Evolutionary conservation across 2,329 filamentous ascomycete species (phyloP), one percentile per base, ranked within the genome.

Genomic region (Apiospora phragmitis): DNA sequence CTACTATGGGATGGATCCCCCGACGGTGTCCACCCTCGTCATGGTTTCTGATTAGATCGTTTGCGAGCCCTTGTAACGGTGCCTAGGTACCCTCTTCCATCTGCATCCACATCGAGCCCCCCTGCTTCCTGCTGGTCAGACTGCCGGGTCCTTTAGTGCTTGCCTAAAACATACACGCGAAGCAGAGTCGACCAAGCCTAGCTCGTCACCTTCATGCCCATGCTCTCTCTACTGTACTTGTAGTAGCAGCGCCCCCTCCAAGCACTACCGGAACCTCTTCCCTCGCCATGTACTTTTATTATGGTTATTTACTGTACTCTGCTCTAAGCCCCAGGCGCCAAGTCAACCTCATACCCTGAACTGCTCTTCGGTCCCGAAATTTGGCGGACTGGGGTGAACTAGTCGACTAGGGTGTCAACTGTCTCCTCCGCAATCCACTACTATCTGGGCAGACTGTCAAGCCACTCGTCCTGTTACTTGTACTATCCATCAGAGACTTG

Each of bases 111-210:
- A 45, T 43, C 65, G 18, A 47, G 21, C 18, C 26, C 65, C 65
- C 42, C 42, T 62, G 55, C 55, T 47, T 43, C 32, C 26, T 66
- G 65, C 65, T 67, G 65, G 65, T 67, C 65, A 67, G 65, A 67
- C 65, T 67, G 65, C 42, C 65, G 65, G 65, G 65, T 67, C 65
- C 65, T 67, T 67, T 67, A 67, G 65, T 43, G 65, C 65, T 67
- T 67, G 42, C 65, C 65, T 47, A 67, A 47, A 43, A 67, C 42
- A 67, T 62, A 62, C 32, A 62, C 55, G 55, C 55, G 55, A 62
- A 62, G 55, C 29, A 38, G 32, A 21, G 32, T 38, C 55, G 29
- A 62, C 55, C 55, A 62, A 62, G 55, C 55, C 32, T 38, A 62
- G 55, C 55, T 62, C 55, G 32, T 62, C 55, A 24, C 55, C 32